Conservation (phyloP, 2,329 filamentous ascomycete genomes). For the Fusarium denticulatum region DNA sequence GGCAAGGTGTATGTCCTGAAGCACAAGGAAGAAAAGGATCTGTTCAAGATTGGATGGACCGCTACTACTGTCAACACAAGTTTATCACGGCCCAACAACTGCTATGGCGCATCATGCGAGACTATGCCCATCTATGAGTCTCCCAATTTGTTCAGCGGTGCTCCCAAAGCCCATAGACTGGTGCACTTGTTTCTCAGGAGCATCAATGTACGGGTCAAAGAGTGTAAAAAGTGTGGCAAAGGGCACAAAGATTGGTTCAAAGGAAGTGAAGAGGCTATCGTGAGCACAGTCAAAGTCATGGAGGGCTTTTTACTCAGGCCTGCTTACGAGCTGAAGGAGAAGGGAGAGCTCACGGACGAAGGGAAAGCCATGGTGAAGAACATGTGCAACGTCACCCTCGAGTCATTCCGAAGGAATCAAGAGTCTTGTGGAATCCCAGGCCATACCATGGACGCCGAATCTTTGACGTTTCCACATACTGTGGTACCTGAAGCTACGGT, state of each 20-base stretch:
- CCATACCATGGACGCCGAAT: neutral
- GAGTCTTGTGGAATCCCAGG: neutral
- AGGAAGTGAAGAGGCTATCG: neutral
- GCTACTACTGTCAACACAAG: neutral
- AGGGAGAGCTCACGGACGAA: neutral
- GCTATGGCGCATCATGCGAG: neutral
- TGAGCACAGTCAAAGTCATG: conserved; percentile 5
- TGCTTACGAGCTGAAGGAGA: conserved; percentile 7
- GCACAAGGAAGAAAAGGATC: neutral
- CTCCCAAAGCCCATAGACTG: conserved; percentile 15
- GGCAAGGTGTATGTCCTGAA: conserved; percentile 21
- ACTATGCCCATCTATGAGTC: conserved; percentile 12
- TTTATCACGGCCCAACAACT: conserved; percentile 2
- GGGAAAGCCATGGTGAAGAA: neutral
- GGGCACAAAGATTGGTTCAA: conserved; percentile 15
- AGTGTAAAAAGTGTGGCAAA: conserved; percentile 2
- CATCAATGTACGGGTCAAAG: neutral
- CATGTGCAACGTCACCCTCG: conserved; percentile 8
- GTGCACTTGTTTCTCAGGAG: neutral
- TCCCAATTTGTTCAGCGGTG: neutral
- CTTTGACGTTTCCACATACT: neutral
- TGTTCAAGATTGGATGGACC: conserved; percentile 26
- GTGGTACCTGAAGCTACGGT: neutral
- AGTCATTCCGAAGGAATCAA: neutral
- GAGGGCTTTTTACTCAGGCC: conserved; percentile 10